Percentiles rank a stretch among this genome's conserved stretches.
phyloP scores from a whole-genome alignment of 2,329 filamentous ascomycete genomes.

The Ceratocystis ficicola region DNA sequence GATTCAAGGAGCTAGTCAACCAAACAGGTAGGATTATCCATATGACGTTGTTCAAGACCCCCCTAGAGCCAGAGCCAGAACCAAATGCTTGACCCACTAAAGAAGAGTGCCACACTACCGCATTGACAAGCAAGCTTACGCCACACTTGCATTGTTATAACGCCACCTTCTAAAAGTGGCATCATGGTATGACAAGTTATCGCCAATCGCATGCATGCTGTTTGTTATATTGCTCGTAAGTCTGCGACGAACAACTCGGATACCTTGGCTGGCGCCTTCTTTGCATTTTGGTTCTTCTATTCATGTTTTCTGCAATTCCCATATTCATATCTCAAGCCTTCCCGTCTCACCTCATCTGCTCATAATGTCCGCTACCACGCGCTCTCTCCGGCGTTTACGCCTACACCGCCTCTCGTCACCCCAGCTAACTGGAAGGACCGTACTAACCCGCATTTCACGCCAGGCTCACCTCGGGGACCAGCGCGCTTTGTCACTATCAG shows the following conservation, averaged over 20 bases:
- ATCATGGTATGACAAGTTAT: background rate
- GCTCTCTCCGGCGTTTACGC: background rate
- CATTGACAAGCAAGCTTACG: constrained; percentile 1
- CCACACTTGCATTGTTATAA: background rate
- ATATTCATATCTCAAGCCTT: background rate
- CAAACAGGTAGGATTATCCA: background rate
- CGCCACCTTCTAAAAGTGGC: constrained; percentile 3
- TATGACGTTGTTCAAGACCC: background rate
- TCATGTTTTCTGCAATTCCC: background rate
- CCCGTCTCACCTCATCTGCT: no score
- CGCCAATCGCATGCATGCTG: background rate
- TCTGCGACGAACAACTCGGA: background rate
- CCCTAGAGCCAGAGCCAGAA: background rate
- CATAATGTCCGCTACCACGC: background rate
- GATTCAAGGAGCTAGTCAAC: background rate
- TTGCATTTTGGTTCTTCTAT: background rate
- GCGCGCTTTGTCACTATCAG: background rate
- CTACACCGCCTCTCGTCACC: background rate
- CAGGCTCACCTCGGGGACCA: background rate
- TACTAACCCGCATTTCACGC: background rate
- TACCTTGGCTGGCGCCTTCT: background rate
- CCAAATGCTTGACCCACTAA: background rate
- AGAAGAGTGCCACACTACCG: background rate
- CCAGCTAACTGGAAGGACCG: background rate
- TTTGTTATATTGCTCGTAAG: background rate